These are phyloP conservation scores for Chenopodium berlandieri DNA, from an alignment of 148 eudicot genomes.

Conservation along the genomic window DNA sequence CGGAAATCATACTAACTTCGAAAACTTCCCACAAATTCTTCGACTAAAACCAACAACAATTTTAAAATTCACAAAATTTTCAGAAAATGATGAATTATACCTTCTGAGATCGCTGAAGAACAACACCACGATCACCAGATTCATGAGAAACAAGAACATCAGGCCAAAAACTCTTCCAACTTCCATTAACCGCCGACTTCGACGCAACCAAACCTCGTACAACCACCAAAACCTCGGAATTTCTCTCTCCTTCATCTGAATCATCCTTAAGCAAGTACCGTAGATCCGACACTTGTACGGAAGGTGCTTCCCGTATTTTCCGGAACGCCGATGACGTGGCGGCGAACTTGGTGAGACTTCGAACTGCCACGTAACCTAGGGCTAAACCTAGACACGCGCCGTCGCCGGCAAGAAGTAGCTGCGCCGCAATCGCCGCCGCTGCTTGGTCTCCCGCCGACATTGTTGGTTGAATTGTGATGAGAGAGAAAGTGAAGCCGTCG, in stretches of 20 bases:
- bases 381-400: conserved; percentile 73
- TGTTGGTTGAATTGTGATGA: background rate
- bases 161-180: conserved; percentile 45
- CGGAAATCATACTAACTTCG: too few species aligned
- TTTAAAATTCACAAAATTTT: background rate
- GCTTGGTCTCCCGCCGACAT: conserved; percentile 82
- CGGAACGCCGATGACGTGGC: conserved; percentile 61
- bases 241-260: conserved; percentile 27
- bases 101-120: conserved; percentile 62
- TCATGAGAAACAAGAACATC: conserved; percentile 46
- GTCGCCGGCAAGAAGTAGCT: conserved; percentile 63
- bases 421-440: conserved; percentile 50
- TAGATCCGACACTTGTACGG: conserved; percentile 61
- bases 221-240: conserved; percentile 39
- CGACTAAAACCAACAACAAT: background rate
- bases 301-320: conserved; percentile 58
- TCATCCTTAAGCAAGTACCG: conserved; percentile 42
- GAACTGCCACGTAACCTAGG: conserved; percentile 64
- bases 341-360: conserved; percentile 47
- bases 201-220: conserved; percentile 68
- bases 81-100: conserved; percentile 26
- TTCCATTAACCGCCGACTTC: conserved; percentile 52
- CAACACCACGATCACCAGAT: conserved; percentile 61
- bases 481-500: background rate
- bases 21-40: too few species aligned